Evolutionary conservation across 1,139 yeast species (phyloP).

Genomic region (Protomyces arabidopsidicola): DNA sequence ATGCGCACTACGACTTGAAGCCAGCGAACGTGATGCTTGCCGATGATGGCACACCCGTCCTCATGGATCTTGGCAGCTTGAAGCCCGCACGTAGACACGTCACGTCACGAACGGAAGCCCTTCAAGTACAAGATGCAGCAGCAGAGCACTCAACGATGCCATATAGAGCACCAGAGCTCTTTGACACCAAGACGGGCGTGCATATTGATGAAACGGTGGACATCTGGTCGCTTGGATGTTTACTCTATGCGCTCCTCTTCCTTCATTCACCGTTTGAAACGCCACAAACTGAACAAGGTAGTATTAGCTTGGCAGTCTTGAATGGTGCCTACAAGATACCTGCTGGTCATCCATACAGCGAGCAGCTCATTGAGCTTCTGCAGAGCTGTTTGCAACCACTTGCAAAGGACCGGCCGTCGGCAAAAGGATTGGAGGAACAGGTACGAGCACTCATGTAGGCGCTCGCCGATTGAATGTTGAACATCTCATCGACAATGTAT

Average conservation of each 20-base stretch:
- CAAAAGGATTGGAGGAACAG: conserved; percentile 52
- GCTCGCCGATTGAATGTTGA: not conserved
- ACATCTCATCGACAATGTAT: too few species aligned
- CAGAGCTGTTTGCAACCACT: conserved; percentile 57
- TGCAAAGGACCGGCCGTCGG: conserved; percentile 56
- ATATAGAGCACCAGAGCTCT: conserved; percentile 82
- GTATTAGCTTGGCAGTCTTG: conserved; percentile 67
- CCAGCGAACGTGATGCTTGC: conserved; percentile 85
- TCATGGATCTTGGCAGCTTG: conserved; percentile 82
- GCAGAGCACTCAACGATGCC: conserved; percentile 84
- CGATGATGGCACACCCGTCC: conserved; percentile 64
- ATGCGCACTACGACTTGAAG: conserved; percentile 80
- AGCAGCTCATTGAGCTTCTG: conserved; percentile 54
- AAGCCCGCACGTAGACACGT: conserved; percentile 56
- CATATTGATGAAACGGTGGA: conserved; percentile 69
- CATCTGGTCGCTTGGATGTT: conserved; percentile 70
- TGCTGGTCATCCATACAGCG: conserved; percentile 50
- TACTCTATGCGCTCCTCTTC: conserved; percentile 70
- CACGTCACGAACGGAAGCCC: conserved; percentile 61
- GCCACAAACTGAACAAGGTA: conserved; percentile 73
- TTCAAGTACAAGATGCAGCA: conserved; percentile 72
- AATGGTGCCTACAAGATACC: conserved; percentile 71
- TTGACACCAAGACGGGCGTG: conserved; percentile 66
- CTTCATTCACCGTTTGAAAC: conserved; percentile 83
- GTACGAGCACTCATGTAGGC: not conserved